Conservation (phyloP, 495 filamentous ascomycete species). For the Cercophora newfieldiana region DNA sequence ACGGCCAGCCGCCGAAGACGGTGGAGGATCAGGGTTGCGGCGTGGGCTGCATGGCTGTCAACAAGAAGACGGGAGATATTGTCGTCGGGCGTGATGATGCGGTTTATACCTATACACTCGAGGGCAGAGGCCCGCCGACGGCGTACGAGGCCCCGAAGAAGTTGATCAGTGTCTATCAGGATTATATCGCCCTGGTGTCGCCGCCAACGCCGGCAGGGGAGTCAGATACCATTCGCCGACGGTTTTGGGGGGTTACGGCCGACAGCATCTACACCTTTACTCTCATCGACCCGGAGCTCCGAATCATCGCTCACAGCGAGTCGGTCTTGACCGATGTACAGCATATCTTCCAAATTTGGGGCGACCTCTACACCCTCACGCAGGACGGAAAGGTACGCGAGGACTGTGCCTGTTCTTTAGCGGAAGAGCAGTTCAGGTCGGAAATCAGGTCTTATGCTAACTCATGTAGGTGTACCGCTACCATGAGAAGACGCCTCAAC, state of each 20-base stretch:
- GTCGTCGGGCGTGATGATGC: slow-evolving; percentile 92
- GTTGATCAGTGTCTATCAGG: slow-evolving; percentile 74
- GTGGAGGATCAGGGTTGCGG: slow-evolving; percentile 88
- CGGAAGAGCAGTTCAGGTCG: neutral
- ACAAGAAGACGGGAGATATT: slow-evolving; percentile 75
- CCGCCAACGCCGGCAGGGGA: slow-evolving; percentile 60
- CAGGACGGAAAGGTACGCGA: slow-evolving; percentile 78
- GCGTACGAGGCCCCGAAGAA: slow-evolving; percentile 90
- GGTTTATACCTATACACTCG: slow-evolving; percentile 85
- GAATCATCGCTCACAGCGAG: slow-evolving; percentile 89
- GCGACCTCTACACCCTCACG: slow-evolving; percentile 81
- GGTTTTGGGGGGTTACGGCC: slow-evolving; percentile 64
- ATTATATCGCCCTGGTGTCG: slow-evolving; percentile 87
- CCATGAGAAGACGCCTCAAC: slow-evolving; percentile 85
- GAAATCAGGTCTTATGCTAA: neutral
- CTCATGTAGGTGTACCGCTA: slow-evolving; percentile 72
- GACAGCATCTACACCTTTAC: slow-evolving; percentile 84
- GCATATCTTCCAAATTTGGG: slow-evolving; percentile 83
- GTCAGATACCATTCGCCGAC: slow-evolving; percentile 51
- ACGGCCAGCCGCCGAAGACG: slow-evolving; percentile 83
- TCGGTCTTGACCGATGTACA: slow-evolving; percentile 75
- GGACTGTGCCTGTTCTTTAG: slow-evolving; percentile 14
- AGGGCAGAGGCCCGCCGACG: slow-evolving; percentile 82
- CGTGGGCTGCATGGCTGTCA: slow-evolving; percentile 88
- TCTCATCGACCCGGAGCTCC: slow-evolving; percentile 83